A percentile compares a stretch with the other conserved stretches of the same genome.
phyloP scores from a whole-genome alignment of 2,329 filamentous ascomycete genomes.

The Pseudogymnoascus verrucosus region DNA sequence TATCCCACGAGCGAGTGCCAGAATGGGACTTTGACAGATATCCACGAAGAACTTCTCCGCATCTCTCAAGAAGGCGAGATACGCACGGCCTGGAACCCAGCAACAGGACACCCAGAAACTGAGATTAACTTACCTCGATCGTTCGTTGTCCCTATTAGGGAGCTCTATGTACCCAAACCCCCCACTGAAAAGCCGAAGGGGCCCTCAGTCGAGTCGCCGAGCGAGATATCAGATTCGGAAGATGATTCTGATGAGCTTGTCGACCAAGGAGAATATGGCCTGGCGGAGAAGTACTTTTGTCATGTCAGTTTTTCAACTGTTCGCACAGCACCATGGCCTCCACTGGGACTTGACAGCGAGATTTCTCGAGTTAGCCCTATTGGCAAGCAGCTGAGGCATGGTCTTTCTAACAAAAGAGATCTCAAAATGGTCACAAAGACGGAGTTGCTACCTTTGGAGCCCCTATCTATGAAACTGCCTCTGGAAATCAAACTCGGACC shows the following conservation, averaged over 20 bases:
- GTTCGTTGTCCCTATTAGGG: neutral
- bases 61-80: neutral
- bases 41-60: neutral
- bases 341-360: neutral
- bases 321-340: neutral
- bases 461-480: neutral
- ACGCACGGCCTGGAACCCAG: neutral
- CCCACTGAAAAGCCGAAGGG: neutral
- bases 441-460: neutral
- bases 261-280: neutral
- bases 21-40: neutral
- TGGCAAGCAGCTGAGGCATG: neutral
- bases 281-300: conserved; percentile 1
- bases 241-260: neutral
- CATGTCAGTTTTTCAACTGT: neutral
- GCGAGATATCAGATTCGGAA: conserved; percentile 1
- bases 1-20: neutral
- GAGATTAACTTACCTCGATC: neutral
- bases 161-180: neutral
- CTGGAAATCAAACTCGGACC: neutral
- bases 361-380: neutral
- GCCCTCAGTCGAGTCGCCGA: neutral
- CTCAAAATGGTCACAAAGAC: neutral
- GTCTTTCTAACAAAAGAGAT: neutral
- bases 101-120: neutral